Evolutionary conservation across 495 filamentous ascomycete species (phyloP), one percentile per base, ranked within the genome.

Genomic region (Melanomma pulvis-pyrius): DNA sequence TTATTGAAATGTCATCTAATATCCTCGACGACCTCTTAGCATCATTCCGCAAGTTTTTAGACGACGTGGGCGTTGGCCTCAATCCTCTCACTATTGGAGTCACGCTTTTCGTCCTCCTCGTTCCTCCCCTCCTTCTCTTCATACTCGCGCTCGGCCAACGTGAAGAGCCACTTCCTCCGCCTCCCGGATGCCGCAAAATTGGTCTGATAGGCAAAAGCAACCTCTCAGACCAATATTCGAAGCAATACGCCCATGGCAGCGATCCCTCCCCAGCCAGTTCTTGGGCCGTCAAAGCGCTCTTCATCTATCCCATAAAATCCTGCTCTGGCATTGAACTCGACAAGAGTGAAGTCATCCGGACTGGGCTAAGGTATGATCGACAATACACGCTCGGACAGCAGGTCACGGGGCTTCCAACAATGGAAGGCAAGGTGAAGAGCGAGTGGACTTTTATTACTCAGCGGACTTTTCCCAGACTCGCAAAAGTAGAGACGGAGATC

Each of bases 261-360:
- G 53, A 66, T 0, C 41, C 54, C 21, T 29, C 50, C 6, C 49
- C 34, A 12, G 11, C 6, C 6, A 63, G 60, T n/a, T 55, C 59
- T 5, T 88, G 83, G 83, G 82, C 74, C 22, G 80, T 97, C 68
- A 92, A 92, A 75, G 90, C 89, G 51, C 82, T 97, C 41, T 92
- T 88, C 79, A 87, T 91, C 44, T 96, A 93, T 74, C 93, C 93
- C 0, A 79, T 97, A 69, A 97, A 97, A 79, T 91, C 89, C 61
- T 97, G 93, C 74, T 80, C 82, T 65, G 90, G 88, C 15, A 86
- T 97, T 21, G 91, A 96, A 76, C 73, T 97, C 55, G 77, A 83
- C 57, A 71, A 80, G 55, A 86, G 84, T 47, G 85, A 86, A 53
- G 82, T 96, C 4, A 77, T 92, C 28, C 73, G 84, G 5, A 87